Conservation (phyloP, 1,139 yeast species). For the Pichia kudriavzevii region DNA sequence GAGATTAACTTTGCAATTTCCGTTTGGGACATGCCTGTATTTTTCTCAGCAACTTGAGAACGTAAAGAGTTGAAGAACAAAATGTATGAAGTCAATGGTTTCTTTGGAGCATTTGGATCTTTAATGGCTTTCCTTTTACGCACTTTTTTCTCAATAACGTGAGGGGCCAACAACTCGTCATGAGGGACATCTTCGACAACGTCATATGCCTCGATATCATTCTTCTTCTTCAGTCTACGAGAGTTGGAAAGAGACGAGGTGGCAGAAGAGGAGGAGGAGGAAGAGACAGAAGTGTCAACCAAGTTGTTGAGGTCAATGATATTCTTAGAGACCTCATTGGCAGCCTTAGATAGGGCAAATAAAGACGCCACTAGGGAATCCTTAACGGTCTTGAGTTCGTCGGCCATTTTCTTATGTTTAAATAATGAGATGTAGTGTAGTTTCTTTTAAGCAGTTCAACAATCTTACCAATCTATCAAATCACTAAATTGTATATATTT, state of each 20-base stretch:
- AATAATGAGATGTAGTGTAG: no score
- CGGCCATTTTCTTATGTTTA: no score
- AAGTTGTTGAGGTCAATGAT: constrained; percentile 66
- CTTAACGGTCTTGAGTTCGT: constrained; percentile 32
- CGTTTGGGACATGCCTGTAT: constrained; percentile 53
- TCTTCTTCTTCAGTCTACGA: constrained; percentile 17
- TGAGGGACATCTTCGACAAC: no score
- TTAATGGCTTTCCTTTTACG: constrained; percentile 36
- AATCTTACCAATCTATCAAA: no score
- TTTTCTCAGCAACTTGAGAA: constrained; percentile 51
- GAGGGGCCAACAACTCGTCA: no score
- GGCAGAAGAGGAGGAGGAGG: neutral
- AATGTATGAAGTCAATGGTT: constrained; percentile 73
- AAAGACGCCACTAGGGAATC: constrained; percentile 59
- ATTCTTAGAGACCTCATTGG: constrained; percentile 72
- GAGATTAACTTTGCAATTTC: constrained; percentile 77
- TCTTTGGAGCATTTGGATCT: constrained; percentile 58
- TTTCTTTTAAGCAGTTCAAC: no score
- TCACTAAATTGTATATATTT: no score
- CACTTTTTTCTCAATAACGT: constrained; percentile 27
- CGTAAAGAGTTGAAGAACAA: constrained; percentile 65
- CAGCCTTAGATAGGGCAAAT: constrained; percentile 68
- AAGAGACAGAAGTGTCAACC: constrained; percentile 24
- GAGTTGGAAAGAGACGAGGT: constrained; percentile 12
- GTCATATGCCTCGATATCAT: neutral